Base-by-base conservation (phyloP, 805 yeast genomes). In the Zygoascus ofunaensis region DNA sequence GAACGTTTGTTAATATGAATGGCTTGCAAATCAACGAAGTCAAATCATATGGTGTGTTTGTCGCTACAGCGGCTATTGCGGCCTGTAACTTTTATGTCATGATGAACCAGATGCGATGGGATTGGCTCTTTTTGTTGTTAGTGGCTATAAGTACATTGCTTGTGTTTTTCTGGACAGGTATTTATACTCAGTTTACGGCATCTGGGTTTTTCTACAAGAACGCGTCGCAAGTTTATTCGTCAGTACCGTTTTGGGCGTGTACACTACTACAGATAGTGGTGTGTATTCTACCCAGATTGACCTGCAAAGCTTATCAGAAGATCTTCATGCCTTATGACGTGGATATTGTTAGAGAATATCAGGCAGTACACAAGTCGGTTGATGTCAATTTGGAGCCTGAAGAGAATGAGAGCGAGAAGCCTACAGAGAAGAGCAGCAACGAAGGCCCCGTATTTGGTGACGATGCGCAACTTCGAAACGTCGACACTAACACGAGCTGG, bases 91-190 rank as follows among this genome's bases (percentile, higher is more conserved):
- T 76, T 18, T 80, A 77, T 60, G 78, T 82, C 28, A 56, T 81
- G 54, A 58, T 79, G 49, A 79, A 76, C 52, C 85, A 81, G 61
- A 71, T 70, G 47, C 62, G 83, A 52, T 82, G 89, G 89, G 89
- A 81, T 62, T 77, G 82, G 79, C 57, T 82, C 36, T 70, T 80
- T 37, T 44, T 69, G 28, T 57, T 76, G 33, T 69, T 80, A 50
- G 66, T 70, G 47, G 67, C 71, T 2, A 57, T 81, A 41, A 79
- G 86, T 15, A 70, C 71, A 41, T 57, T 78, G 46, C 50, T 81
- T 41, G 70, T 80, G 24, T 80, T 71, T 55, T 74, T 77, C 60
- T 81, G 89, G 89, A 74, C 84, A 3, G 86, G 86, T 22, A 74
- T 76, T 18, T 81, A 86, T 80, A 73, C 84, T 30, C 65, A 76